phyloP scores from a whole-genome alignment of 768 basidiomycete genomes.

The Clavaria fumosa region DNA sequence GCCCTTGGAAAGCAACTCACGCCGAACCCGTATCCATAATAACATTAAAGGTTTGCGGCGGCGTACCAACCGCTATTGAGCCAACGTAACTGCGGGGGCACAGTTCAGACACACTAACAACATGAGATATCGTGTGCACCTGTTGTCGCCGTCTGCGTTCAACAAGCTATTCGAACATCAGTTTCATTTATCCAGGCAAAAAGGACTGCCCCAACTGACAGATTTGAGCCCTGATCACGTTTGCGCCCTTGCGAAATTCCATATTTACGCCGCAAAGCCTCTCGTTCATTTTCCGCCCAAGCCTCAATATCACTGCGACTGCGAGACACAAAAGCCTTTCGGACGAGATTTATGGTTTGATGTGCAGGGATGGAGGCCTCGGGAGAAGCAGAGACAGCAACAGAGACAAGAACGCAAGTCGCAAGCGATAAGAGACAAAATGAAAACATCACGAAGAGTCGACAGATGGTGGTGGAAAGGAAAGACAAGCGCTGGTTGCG shows the following conservation, averaged over 20 bases:
- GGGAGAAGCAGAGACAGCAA: conserved; percentile 10
- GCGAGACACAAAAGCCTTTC: conserved; percentile 15
- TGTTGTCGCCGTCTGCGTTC: conserved; percentile 53
- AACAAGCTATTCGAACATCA: conserved; percentile 32
- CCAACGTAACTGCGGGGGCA: conserved; percentile 53
- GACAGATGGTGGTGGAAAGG: no score
- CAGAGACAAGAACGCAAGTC: conserved; percentile 6
- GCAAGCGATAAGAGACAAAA: conserved; percentile 8
- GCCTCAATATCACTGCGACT: conserved; percentile 31
- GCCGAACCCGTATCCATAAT: conserved; percentile 86
- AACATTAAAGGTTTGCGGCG: conserved; percentile 63
- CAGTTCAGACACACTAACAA: conserved; percentile 8
- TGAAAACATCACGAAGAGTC: no score
- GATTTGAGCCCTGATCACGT: conserved; percentile 34
- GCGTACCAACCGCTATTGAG: conserved; percentile 68
- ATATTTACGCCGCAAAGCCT: conserved; percentile 32
- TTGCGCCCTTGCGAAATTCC: conserved; percentile 24
- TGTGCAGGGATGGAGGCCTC: conserved; percentile 7
- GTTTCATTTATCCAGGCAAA: conserved; percentile 2
- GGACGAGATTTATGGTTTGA: conserved; percentile 18
- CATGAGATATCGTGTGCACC: conserved; percentile 28
- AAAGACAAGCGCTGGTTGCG: no score
- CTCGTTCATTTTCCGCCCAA: conserved; percentile 40
- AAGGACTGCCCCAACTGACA: conserved; percentile 22
- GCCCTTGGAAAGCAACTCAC: no score